Evolutionary conservation across 75 land plant genomes (phyloP).

Genomic region (Larix kaempferi): DNA sequence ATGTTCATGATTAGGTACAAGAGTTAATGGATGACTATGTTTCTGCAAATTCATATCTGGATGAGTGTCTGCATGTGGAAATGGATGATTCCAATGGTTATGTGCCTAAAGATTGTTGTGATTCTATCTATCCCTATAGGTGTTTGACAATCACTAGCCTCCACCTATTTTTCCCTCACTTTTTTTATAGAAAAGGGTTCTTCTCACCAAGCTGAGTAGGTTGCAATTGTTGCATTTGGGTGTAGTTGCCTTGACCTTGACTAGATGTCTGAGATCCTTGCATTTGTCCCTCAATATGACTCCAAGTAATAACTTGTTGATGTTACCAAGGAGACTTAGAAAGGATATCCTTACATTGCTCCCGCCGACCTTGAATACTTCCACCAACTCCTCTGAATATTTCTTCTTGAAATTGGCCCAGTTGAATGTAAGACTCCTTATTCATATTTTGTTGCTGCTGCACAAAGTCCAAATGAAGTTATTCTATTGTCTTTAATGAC

Average conservation of each 20-base stretch:
- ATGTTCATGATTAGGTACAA: background rate
- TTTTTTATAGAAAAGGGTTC: background rate
- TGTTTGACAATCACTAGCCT: background rate
- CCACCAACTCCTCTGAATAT: background rate
- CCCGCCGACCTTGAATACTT: background rate
- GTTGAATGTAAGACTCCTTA: background rate
- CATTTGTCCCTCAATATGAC: background rate
- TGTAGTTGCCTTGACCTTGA: background rate
- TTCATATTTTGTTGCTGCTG: background rate
- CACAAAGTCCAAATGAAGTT: constrained; percentile 9
- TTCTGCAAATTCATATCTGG: background rate
- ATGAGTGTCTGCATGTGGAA: background rate
- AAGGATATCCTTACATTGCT: background rate
- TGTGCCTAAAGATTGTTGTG: constrained; percentile 1
- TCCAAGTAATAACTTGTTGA: background rate
- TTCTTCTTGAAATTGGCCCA: background rate
- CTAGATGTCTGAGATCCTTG: background rate
- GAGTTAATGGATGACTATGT: background rate
- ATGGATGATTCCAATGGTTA: background rate
- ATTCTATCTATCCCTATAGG: background rate
- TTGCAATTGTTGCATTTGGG: constrained; percentile 2
- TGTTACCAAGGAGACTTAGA: background rate
- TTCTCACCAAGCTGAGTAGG: background rate
- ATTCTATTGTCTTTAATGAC: constrained; percentile 5
- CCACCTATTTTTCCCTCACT: background rate